Evolutionary conservation across 2,329 filamentous ascomycete genomes (phyloP), one percentile per base, ranked within the genome.

Genomic region (Ascochyta pisi): DNA sequence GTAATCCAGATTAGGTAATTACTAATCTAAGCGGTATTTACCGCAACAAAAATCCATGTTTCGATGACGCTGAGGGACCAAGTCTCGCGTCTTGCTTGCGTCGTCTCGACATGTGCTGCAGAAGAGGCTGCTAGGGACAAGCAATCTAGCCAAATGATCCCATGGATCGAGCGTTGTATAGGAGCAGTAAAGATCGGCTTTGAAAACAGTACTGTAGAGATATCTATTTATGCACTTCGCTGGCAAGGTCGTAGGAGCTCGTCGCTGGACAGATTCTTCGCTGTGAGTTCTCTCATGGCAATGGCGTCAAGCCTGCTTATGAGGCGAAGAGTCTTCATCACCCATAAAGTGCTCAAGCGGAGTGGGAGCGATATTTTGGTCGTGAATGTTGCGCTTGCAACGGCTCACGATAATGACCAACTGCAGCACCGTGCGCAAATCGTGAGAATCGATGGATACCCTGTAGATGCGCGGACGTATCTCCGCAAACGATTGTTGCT

Each of bases 391-490:
- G n/a, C 15, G 9, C 33, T 10, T 27, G 15, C 22, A 46, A 42
- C n/a, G 26, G 26, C 12, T 27, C 33, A 27, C 44, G n/a, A 46
- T 15, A 16, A 38, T 15, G 19, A 45, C 19, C 29, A 16, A n/a
- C 15, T 24, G 44, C 15, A 34, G 37, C 13, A 34, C 41, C 49
- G 40, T 51, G 34, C 13, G 41, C 41, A 44, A 39, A 49, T 49
- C 38, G 19, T 19, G 6, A 13, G 16, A 24, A n/a, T 3, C 26
- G 8, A 15, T 16, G 4, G 15, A 6, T 23, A 40, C 42, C 29
- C 41, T 46, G 42, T 31, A 27, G 15, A 24, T 27, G 29, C 16
- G 15, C 49, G 41, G 19, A 34, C 22, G 12, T 26, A 39, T 34
- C 22, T 23, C 42, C 37, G 40, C 27, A 41, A 35, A 33, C 16